These are phyloP conservation scores for Pseudogymnoascus sp. DNA, from an alignment of 2,329 filamentous ascomycete genomes.

Conservation along the genomic window DNA sequence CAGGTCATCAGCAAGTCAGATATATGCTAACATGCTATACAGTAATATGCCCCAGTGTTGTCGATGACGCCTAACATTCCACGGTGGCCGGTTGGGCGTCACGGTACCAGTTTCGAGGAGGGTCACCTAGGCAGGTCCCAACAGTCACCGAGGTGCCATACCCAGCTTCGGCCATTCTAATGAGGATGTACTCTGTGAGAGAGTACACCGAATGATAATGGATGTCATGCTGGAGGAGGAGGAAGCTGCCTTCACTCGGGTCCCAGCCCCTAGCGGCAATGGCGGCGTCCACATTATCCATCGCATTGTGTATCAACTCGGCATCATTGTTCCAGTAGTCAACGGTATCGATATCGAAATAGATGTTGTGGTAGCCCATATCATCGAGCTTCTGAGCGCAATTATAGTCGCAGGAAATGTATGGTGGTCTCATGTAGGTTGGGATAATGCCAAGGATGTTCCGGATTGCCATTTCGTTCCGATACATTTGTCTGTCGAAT, in stretches of 20 bases:
- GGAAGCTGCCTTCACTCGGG: conserved; percentile 27
- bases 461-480: conserved; percentile 46
- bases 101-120: conserved; percentile 36
- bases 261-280: conserved; percentile 14
- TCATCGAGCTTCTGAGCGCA: conserved; percentile 29
- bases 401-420: conserved; percentile 35
- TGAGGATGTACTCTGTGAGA: conserved; percentile 29
- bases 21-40: not conserved
- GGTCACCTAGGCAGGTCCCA: conserved; percentile 39
- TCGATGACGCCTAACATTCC: not conserved
- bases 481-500: conserved; percentile 40
- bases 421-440: conserved; percentile 43
- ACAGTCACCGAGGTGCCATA: conserved; percentile 33
- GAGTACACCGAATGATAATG: conserved; percentile 30
- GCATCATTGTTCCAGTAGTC: conserved; percentile 39
- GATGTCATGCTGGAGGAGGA: conserved; percentile 42
- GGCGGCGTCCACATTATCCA: conserved; percentile 31
- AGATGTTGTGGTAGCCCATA: conserved; percentile 41
- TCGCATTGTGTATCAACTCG: conserved; percentile 37
- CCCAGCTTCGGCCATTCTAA: conserved; percentile 29
- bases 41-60: not conserved
- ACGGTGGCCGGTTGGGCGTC: not conserved
- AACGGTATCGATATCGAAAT: conserved; percentile 41
- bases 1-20: not conserved
- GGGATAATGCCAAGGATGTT: conserved; percentile 48